phyloP scores from a whole-genome alignment of 2,329 filamentous ascomycete species.

The Colletotrichum noveboracense region DNA sequence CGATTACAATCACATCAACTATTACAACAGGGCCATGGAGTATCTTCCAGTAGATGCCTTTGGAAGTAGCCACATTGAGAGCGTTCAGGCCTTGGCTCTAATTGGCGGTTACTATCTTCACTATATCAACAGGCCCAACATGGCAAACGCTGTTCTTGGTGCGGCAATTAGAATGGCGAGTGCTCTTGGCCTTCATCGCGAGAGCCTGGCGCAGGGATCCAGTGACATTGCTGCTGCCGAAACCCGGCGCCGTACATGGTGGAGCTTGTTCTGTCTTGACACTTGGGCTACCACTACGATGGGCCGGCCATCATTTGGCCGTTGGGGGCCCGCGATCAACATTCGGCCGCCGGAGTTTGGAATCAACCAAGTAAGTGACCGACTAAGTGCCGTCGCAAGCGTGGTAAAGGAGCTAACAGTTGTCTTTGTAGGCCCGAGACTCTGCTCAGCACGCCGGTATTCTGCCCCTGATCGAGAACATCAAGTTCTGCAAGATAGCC shows the following conservation, averaged over 20 bases:
- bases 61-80: slow-evolving; percentile 68
- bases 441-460: slow-evolving; percentile 67
- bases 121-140: slow-evolving; percentile 78
- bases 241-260: slow-evolving; percentile 73
- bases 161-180: slow-evolving; percentile 77
- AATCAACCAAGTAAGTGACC: slow-evolving; percentile 38
- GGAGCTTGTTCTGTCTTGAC: slow-evolving; percentile 76
- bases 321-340: slow-evolving; percentile 72
- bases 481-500: slow-evolving; percentile 80
- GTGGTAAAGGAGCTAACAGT: neutral
- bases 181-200: slow-evolving; percentile 73
- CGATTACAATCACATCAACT: slow-evolving; percentile 72
- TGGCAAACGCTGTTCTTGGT: slow-evolving; percentile 76
- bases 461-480: slow-evolving; percentile 76
- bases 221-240: slow-evolving; percentile 61
- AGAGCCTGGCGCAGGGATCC: slow-evolving; percentile 50
- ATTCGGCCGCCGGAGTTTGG: slow-evolving; percentile 65
- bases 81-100: slow-evolving; percentile 72
- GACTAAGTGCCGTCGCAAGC: neutral
- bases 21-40: slow-evolving; percentile 71
- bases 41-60: slow-evolving; percentile 71
- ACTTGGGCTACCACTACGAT: slow-evolving; percentile 76
- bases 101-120: slow-evolving; percentile 80
- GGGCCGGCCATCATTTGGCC: slow-evolving; percentile 72
- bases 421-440: slow-evolving; percentile 40